phyloP scores from a whole-genome alignment of 352 stramenopile species.

The Pilasporangium apinafurcum region DNA sequence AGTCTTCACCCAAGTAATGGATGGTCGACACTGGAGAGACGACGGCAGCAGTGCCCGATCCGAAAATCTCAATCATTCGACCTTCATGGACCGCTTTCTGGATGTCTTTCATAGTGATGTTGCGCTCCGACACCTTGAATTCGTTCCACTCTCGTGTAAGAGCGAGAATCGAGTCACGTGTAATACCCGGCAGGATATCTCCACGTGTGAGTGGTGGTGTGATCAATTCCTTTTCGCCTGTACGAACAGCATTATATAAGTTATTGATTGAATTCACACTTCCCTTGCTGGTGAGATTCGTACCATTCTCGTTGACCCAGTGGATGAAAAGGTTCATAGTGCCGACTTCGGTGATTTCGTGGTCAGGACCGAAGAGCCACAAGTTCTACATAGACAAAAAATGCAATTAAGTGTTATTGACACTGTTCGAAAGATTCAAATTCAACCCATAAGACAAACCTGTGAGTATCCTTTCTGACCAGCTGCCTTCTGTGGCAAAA shows the following conservation, averaged over 20 bases:
- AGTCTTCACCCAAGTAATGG: slow-evolving; percentile 91
- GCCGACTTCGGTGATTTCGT: slow-evolving; percentile 87
- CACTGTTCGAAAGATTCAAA: no score
- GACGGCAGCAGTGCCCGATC: slow-evolving; percentile 93
- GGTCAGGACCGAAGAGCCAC: slow-evolving; percentile 94
- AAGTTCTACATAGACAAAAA: no score
- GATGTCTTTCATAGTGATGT: slow-evolving; percentile 94
- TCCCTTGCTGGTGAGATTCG: no score
- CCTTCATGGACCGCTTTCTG: slow-evolving; percentile 86
- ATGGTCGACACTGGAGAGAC: slow-evolving; percentile 93
- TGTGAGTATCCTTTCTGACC: slow-evolving; percentile 82
- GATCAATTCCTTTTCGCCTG: slow-evolving; percentile 92
- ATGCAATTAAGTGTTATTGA: no score
- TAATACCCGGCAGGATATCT: slow-evolving; percentile 97
- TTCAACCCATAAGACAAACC: no score
- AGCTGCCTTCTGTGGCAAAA: slow-evolving; percentile 89
- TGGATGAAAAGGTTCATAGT: slow-evolving; percentile 99
- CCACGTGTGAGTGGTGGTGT: slow-evolving; percentile 92
- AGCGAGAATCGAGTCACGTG: slow-evolving; percentile 92
- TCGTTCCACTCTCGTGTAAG: slow-evolving; percentile 89
- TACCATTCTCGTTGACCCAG: slow-evolving; percentile 89
- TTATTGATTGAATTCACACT: no score
- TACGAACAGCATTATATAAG: no score
- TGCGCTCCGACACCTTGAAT: slow-evolving; percentile 93
- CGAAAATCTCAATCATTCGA: slow-evolving; percentile 93